phyloP scores from a whole-genome alignment of 2,329 filamentous ascomycete genomes.

The Mollisia scopiformis region DNA sequence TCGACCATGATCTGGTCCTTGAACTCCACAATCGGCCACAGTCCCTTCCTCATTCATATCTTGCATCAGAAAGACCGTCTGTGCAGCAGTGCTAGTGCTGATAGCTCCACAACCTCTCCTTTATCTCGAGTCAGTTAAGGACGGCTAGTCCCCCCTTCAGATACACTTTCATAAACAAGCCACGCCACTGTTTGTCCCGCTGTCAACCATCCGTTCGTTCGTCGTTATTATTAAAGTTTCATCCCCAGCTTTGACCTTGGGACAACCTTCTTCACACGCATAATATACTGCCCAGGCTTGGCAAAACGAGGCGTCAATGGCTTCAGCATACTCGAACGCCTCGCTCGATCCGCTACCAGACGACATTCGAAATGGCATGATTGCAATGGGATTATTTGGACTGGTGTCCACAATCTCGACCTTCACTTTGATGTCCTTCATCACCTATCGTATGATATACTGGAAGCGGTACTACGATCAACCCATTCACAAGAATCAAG shows the following conservation, averaged over 20 bases:
- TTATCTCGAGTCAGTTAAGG: neutral
- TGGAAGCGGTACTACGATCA: constrained; percentile 39
- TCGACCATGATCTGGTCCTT: neutral
- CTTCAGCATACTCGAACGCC: constrained; percentile 12
- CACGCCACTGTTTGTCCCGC: neutral
- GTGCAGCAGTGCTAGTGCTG: neutral
- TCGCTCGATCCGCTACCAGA: constrained; percentile 92
- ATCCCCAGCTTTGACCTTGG: neutral
- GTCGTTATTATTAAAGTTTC: neutral
- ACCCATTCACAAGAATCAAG: constrained; percentile 47
- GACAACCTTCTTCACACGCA: neutral
- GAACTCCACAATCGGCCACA: neutral
- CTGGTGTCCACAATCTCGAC: constrained; percentile 50
- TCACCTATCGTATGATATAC: constrained; percentile 49
- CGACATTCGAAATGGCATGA: constrained; percentile 84
- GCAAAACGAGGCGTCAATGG: neutral
- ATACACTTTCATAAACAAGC: neutral
- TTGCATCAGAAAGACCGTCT: neutral
- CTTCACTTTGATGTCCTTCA: constrained; percentile 44
- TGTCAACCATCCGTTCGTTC: neutral
- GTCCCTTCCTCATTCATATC: neutral
- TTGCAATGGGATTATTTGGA: constrained; percentile 59
- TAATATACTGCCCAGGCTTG: neutral
- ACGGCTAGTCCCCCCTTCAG: neutral
- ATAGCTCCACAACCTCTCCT: neutral